Conservation (phyloP, 192 early-diverging fungal genomes). For the Mortierella antarctica region DNA sequence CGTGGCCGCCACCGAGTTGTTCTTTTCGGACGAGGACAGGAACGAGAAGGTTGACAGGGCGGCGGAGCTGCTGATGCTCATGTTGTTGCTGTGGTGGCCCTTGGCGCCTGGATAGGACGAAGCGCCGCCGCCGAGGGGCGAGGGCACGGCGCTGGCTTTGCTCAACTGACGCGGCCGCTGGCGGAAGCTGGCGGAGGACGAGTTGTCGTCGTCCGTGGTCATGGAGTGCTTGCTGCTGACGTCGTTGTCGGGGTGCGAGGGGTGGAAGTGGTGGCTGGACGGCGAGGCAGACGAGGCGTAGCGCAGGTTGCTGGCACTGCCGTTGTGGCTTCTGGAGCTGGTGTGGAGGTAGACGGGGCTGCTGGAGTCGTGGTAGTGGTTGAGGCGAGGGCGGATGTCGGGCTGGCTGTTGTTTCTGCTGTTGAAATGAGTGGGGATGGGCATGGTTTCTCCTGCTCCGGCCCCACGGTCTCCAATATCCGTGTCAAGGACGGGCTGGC, state of each 20-base stretch:
- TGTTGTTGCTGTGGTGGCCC: not conserved
- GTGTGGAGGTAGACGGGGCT: no score
- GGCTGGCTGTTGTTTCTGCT: no score
- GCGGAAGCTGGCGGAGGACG: slow-evolving; percentile 41
- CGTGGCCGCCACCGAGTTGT: not conserved
- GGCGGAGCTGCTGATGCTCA: slow-evolving; percentile 6
- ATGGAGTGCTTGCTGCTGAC: slow-evolving; percentile 3
- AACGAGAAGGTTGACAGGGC: slow-evolving; percentile 22
- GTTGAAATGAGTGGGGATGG: no score
- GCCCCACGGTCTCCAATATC: no score
- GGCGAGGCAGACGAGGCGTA: not conserved
- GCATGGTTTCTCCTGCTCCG: no score
- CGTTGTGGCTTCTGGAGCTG: no score
- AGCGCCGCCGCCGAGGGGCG: slow-evolving; percentile 26
- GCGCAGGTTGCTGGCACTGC: no score
- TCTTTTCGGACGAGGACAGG: slow-evolving; percentile 13
- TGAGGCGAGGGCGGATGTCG: no score
- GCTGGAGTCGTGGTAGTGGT: no score
- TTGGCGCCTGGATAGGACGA: slow-evolving; percentile 13
- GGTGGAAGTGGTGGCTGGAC: not conserved
- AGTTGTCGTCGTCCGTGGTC: slow-evolving; percentile 44
- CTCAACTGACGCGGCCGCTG: slow-evolving; percentile 32
- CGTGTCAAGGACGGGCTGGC: no score
- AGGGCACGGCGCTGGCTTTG: slow-evolving; percentile 28
- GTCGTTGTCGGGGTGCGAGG: not conserved